phyloP scores from a whole-genome alignment of 352 stramenopile genomes.

The Plasmopara halstedii region DNA sequence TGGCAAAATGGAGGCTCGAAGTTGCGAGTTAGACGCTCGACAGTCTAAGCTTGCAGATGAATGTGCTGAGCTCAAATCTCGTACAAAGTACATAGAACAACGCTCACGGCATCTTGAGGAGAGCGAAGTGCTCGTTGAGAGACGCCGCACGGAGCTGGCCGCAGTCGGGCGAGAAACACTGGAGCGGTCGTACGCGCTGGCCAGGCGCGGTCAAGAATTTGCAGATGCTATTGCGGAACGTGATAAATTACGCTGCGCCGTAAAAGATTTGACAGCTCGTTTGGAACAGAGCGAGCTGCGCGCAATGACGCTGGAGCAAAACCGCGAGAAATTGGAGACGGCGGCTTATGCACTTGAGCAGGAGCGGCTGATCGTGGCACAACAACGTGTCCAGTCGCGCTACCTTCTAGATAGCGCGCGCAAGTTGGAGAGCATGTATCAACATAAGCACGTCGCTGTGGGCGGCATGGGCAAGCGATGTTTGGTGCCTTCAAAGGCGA shows the following conservation, averaged over 20 bases:
- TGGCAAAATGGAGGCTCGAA: conserved; percentile 48
- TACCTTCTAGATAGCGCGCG: conserved; percentile 63
- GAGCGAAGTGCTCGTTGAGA: conserved; percentile 37
- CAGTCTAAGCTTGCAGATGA: conserved; percentile 55
- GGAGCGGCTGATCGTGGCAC: conserved; percentile 58
- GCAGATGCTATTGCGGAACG: conserved; percentile 29
- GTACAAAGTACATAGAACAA: conserved; percentile 38
- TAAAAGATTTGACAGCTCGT: conserved; percentile 29
- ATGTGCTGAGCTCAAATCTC: conserved; percentile 42
- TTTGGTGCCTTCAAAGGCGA: background rate
- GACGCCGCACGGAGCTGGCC: conserved; percentile 42
- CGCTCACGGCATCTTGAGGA: conserved; percentile 38
- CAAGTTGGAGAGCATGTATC: conserved; percentile 51
- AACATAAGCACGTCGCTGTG: conserved; percentile 37
- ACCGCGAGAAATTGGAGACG: conserved; percentile 45
- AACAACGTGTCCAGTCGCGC: conserved; percentile 68
- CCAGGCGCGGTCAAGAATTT: conserved; percentile 31
- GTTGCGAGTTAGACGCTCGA: conserved; percentile 46
- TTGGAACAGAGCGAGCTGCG: conserved; percentile 28
- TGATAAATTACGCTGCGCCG: conserved; percentile 28
- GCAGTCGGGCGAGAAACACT: conserved; percentile 55
- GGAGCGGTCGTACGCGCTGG: conserved; percentile 43
- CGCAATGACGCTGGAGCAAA: conserved; percentile 26
- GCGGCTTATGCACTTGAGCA: conserved; percentile 50
- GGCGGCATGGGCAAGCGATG: no score